These are phyloP conservation scores for Geotrichum klebahnii DNA, from an alignment of 1,139 yeast genomes.

Conservation along the genomic window DNA sequence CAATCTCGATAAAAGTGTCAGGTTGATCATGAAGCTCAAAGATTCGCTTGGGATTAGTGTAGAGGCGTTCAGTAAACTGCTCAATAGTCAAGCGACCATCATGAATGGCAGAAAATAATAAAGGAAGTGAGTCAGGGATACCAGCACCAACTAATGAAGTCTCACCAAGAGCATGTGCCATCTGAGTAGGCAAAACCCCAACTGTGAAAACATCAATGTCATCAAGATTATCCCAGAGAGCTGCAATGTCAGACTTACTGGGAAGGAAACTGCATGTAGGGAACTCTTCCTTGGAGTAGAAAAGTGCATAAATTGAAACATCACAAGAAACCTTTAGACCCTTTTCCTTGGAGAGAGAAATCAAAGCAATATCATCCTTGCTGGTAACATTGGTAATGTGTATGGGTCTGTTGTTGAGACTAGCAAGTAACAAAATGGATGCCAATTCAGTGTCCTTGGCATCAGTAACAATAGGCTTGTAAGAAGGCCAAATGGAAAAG, in stretches of 20 bases:
- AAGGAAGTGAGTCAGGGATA: slow-evolving; percentile 72
- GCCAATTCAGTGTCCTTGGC: slow-evolving; percentile 91
- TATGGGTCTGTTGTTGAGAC: slow-evolving; percentile 77
- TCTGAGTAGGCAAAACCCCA: slow-evolving; percentile 71
- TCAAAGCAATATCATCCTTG: slow-evolving; percentile 76
- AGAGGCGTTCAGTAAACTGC: slow-evolving; percentile 69
- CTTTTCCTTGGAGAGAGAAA: slow-evolving; percentile 80
- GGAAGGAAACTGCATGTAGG: slow-evolving; percentile 72
- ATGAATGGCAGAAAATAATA: slow-evolving; percentile 74
- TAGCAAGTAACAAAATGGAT: slow-evolving; percentile 81
- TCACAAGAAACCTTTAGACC: slow-evolving; percentile 84
- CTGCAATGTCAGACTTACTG: slow-evolving; percentile 70
- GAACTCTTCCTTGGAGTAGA: slow-evolving; percentile 67
- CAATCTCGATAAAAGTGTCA: slow-evolving; percentile 70
- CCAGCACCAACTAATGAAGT: slow-evolving; percentile 69
- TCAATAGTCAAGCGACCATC: slow-evolving; percentile 66
- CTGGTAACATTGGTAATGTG: slow-evolving; percentile 85
- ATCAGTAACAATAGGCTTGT: slow-evolving; percentile 85
- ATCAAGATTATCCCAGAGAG: slow-evolving; percentile 72
- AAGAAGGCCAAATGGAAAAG: slow-evolving; percentile 76
- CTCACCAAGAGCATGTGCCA: slow-evolving; percentile 63
- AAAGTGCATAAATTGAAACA: slow-evolving; percentile 75
- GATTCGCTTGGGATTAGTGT: slow-evolving; percentile 75
- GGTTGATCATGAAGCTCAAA: slow-evolving; percentile 81
- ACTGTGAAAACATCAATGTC: slow-evolving; percentile 82